phyloP scores from a whole-genome alignment of 176 grass and related monocot genomes.

The Poa pratensis region DNA sequence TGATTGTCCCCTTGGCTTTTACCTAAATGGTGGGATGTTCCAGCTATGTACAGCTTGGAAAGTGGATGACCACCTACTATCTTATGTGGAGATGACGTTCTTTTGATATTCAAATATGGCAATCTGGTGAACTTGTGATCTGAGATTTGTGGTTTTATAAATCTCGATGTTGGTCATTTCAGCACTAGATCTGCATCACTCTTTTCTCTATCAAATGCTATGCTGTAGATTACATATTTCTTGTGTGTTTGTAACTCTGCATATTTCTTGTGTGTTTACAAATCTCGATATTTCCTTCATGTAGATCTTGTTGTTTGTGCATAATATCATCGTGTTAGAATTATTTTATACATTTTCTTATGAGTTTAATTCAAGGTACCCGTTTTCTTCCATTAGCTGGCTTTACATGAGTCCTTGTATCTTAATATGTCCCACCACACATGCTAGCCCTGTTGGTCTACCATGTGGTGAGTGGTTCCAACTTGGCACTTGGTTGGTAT shows the following conservation, averaged over 20 bases:
- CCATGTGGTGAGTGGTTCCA: conserved; percentile 44
- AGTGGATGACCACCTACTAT: neutral
- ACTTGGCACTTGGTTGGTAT: conserved; percentile 42
- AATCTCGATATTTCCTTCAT: neutral
- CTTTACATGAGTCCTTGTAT: conserved; percentile 28
- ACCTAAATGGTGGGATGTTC: conserved; percentile 21
- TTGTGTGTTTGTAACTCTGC: neutral
- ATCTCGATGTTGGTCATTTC: conserved; percentile 16
- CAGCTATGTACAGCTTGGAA: conserved; percentile 26
- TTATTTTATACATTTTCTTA: conserved; percentile 4
- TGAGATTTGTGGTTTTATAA: conserved; percentile 25
- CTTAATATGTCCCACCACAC: conserved; percentile 35
- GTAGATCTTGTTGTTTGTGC: no score
- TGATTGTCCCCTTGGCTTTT: neutral
- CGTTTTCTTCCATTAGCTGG: neutral
- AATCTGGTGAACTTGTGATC: conserved; percentile 20
- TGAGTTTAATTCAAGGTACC: neutral
- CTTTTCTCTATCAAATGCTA: conserved; percentile 5
- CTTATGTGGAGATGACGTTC: neutral
- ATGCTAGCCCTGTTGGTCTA: conserved; percentile 42
- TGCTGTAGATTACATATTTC: neutral
- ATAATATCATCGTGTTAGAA: neutral
- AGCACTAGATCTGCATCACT: conserved; percentile 13
- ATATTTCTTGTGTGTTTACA: neutral
- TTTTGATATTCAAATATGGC: conserved; percentile 21